Percentiles rank a stretch among this genome's conserved stretches.
Evolutionary conservation across 495 filamentous ascomycete species (phyloP).

Genomic region (Penicillium soppii): DNA sequence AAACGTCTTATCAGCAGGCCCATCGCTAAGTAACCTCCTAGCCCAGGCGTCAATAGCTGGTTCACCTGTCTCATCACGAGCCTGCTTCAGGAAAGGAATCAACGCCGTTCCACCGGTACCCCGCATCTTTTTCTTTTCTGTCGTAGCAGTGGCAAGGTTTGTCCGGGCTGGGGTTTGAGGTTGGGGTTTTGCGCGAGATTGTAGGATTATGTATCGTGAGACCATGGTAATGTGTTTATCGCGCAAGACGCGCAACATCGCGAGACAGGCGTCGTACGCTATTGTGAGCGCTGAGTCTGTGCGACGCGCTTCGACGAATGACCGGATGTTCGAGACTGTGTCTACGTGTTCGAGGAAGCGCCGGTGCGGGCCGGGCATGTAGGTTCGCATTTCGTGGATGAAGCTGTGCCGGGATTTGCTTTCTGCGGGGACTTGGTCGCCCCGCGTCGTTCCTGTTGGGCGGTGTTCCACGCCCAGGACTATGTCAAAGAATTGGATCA

Average conservation of each 20-base stretch:
- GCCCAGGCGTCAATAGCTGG: constrained; percentile 86
- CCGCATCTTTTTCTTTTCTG: constrained; percentile 60
- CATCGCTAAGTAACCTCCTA: constrained; percentile 65
- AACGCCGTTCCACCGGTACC: constrained; percentile 92
- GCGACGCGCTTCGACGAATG: constrained; percentile 69
- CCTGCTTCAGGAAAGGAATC: constrained; percentile 93
- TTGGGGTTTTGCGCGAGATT: constrained; percentile 41
- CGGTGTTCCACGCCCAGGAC: constrained; percentile 88
- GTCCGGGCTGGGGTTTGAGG: constrained; percentile 43
- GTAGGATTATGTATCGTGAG: constrained; percentile 88
- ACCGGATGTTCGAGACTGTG: constrained; percentile 81
- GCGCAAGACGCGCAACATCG: constrained; percentile 85
- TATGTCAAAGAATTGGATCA: constrained; percentile 94
- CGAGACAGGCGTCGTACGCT: constrained; percentile 87
- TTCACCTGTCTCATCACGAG: constrained; percentile 92
- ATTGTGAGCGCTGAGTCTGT: constrained; percentile 64
- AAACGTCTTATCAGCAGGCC: constrained; percentile 34
- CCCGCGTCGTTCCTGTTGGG: constrained; percentile 73
- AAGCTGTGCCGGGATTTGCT: constrained; percentile 68
- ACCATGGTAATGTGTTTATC: constrained; percentile 97
- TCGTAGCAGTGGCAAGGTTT: constrained; percentile 63
- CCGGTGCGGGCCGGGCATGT: constrained; percentile 93
- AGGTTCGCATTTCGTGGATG: constrained; percentile 91
- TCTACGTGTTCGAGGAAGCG: constrained; percentile 82
- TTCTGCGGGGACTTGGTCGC: constrained; percentile 19